Evolutionary conservation across 1,139 yeast species (phyloP), one percentile per base, ranked within the genome.

Genomic region (Keqinozyma sinolaborantium): DNA sequence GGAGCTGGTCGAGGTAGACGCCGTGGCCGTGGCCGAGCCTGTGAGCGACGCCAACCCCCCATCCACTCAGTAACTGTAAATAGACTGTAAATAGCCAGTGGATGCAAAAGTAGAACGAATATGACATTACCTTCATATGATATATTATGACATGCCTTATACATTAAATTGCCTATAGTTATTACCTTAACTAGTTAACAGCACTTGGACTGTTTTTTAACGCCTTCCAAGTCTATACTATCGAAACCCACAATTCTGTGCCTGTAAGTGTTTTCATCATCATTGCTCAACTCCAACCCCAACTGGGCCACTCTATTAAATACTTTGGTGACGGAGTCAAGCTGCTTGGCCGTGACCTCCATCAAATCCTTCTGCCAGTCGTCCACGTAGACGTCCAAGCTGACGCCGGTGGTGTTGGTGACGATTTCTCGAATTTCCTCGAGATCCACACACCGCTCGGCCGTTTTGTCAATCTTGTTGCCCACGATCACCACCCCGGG

Each of bases 401-500:
- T 49, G 13, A 55, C 46, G n/a, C 41, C 43, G 4, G 51, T 38
- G 30, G 53, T 53, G 3, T 45, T 39, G 3, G 64, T 60, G 31
- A 71, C 47, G 39, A 76, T 51, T 40, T 64, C 58, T 46, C 60
- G 48, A 31, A 77, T 58, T 56, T 67, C 67, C 34, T 60, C 63
- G 38, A 54, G 25, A 50, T 69, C 69, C 34, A 68, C 65, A 32
- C 62, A 62, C 30, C 77, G 44, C 16, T 65, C 64, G 19, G 48
- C 47, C 4, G 47, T 44, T 34, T 58, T 57, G 42, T 77, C 83
- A 13, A 44, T 39, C 49, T 77, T 77, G 46, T 77, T 77, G 2
- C 82, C 83, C 30, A 77, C 79, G 1, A 77, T 55, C 12, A 77
- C 42, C 6, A 77, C 65, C 1, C 73, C 71, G 0, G 82, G 81